phyloP scores from a whole-genome alignment of 73 alveolate species.

The Symbiodinium pilosum region DNA sequence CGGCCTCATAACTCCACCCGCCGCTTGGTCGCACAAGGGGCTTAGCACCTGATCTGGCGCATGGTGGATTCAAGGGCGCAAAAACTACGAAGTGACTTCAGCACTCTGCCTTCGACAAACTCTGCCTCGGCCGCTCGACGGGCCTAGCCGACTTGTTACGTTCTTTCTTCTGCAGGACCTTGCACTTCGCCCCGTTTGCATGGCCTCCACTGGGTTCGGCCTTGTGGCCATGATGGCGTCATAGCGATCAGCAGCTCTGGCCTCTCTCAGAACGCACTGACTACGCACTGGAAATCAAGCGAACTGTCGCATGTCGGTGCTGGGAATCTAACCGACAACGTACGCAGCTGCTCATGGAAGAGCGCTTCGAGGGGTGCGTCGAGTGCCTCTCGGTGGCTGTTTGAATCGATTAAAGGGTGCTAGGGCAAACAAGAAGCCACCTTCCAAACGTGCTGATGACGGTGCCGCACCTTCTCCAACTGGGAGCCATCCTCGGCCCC shows the following conservation, averaged over 20 bases:
- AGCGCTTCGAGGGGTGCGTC: constrained; percentile 79
- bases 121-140: constrained; percentile 64
- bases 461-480: constrained; percentile 31
- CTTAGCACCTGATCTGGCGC: constrained; percentile 33
- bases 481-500: constrained; percentile 65
- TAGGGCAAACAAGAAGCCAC: not conserved
- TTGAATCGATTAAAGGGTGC: not conserved
- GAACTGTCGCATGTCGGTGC: too few relatives aligned
- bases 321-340: constrained; percentile 13
- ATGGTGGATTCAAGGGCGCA: too few relatives aligned
- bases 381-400: constrained; percentile 9
- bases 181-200: too few relatives aligned
- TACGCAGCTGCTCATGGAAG: constrained; percentile 66
- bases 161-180: too few relatives aligned
- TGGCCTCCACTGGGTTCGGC: constrained; percentile 82
- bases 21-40: constrained; percentile 60
- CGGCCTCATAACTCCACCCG: constrained; percentile 82
- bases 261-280: too few relatives aligned
- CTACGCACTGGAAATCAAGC: too few relatives aligned
- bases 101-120: constrained; percentile 28
- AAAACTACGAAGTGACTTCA: too few relatives aligned
- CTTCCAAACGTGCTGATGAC: not conserved
- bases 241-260: constrained; percentile 74
- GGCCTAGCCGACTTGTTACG: constrained; percentile 24
- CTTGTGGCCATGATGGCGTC: constrained; percentile 48